Percentiles rank a stretch among this genome's conserved stretches.
phyloP scores from a whole-genome alignment of 257 asterid species.

The Jaltomata sinuosa region DNA sequence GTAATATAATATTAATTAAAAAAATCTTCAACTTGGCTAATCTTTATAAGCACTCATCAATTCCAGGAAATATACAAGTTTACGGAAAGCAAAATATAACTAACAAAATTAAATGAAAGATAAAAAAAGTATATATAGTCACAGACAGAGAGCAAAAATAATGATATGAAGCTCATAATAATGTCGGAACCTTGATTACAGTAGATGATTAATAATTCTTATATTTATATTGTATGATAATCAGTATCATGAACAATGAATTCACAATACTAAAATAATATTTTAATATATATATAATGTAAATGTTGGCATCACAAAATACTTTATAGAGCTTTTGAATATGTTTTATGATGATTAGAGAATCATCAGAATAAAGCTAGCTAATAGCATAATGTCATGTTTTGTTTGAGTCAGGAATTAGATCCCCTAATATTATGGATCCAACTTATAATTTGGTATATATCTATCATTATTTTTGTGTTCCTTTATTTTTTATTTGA shows the following conservation, averaged over 20 bases:
- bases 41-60: background rate
- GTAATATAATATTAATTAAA: slow-evolving; percentile 1
- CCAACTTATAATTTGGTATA: background rate
- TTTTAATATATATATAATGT: too few species aligned
- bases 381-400: background rate
- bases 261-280: too few species aligned
- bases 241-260: too few species aligned
- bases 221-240: too few species aligned
- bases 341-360: background rate
- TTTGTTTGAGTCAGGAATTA: background rate
- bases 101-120: too few species aligned
- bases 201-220: background rate
- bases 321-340: background rate
- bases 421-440: background rate
- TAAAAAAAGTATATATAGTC: too few species aligned
- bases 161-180: background rate
- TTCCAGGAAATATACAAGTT: background rate
- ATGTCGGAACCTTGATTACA: background rate
- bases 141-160: background rate
- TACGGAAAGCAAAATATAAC: too few species aligned
- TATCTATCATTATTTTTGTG: too few species aligned
- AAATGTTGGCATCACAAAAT: background rate
- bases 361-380: background rate
- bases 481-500: too few species aligned
- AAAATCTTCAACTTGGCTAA: slow-evolving; percentile 14